Evolutionary conservation across 225 moss, liverwort and hornwort genomes (phyloP).

Genomic region (Physcomitrium patens): DNA sequence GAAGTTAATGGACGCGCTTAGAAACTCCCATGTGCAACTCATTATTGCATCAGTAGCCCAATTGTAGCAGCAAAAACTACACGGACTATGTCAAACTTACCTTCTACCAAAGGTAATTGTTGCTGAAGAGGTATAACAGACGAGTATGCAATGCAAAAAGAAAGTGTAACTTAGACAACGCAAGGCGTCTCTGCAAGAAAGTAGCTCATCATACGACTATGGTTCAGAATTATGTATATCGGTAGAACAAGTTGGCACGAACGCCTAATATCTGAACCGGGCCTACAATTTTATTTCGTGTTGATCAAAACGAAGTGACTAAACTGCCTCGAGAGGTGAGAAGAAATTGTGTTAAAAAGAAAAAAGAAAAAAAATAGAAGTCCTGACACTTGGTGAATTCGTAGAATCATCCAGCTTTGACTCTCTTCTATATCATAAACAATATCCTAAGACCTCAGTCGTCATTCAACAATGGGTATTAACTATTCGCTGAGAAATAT

Average conservation of each 20-base stretch:
- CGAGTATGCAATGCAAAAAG: neutral
- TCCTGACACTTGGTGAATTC: neutral
- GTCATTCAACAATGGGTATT: no score
- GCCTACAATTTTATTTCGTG: neutral
- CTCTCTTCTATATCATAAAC: neutral
- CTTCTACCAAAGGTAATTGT: neutral
- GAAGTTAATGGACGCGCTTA: constrained; percentile 14
- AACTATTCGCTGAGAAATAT: neutral
- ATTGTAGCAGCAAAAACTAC: neutral
- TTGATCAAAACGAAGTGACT: no score
- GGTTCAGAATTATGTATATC: constrained; percentile 4
- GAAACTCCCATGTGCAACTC: neutral
- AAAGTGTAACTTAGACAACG: neutral
- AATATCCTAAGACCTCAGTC: neutral
- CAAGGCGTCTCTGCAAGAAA: constrained; percentile 1
- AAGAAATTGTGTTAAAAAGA: no score
- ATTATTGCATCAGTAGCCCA: neutral
- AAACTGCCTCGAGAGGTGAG: no score
- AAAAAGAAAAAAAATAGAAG: neutral
- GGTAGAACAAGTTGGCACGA: neutral
- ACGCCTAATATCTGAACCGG: neutral
- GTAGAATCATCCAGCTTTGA: constrained; percentile 4
- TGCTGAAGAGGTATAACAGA: neutral
- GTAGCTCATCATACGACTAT: neutral
- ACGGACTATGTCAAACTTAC: neutral